Evolutionary conservation across 306 rosid species (phyloP).

Genomic region (Quercus dentata): DNA sequence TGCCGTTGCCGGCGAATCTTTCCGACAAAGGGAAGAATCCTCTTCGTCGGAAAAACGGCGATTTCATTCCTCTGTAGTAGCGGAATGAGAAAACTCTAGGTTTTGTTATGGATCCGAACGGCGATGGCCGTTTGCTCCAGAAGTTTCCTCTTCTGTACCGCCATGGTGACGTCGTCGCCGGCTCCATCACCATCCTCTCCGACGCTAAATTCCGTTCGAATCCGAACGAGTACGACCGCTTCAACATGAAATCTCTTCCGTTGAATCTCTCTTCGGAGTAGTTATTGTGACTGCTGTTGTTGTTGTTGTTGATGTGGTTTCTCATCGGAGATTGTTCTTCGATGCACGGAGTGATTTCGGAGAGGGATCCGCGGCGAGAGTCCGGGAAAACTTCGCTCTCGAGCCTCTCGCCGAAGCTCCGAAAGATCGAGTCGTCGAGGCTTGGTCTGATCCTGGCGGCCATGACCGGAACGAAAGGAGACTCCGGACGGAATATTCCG

Average conservation of each 20-base stretch:
- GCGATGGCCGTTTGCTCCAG: conserved; percentile 82
- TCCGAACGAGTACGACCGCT: conserved; percentile 86
- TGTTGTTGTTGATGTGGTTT: background rate
- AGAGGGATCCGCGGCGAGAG: conserved; percentile 9
- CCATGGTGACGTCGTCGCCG: conserved; percentile 79
- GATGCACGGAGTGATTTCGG: conserved; percentile 67
- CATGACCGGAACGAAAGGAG: conserved; percentile 85
- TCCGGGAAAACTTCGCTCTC: conserved; percentile 19
- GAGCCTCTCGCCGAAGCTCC: conserved; percentile 48
- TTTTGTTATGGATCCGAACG: conserved; percentile 74
- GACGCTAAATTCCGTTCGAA: conserved; percentile 74
- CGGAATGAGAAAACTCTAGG: conserved; percentile 76
- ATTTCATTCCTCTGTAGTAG: conserved; percentile 81
- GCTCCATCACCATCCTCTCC: conserved; percentile 70
- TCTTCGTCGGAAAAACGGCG: conserved; percentile 78
- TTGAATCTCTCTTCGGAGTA: conserved; percentile 47
- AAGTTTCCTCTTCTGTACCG: conserved; percentile 66
- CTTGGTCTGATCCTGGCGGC: conserved; percentile 85
- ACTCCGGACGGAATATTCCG: conserved; percentile 64
- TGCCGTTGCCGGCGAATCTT: conserved; percentile 49
- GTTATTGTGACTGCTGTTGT: background rate
- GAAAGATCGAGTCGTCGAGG: conserved; percentile 59
- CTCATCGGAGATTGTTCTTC: conserved; percentile 54
- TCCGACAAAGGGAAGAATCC: conserved; percentile 81
- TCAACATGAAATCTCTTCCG: conserved; percentile 61